phyloP scores from a whole-genome alignment of 2,329 filamentous ascomycete species.

The Pleomassaria siparia region DNA sequence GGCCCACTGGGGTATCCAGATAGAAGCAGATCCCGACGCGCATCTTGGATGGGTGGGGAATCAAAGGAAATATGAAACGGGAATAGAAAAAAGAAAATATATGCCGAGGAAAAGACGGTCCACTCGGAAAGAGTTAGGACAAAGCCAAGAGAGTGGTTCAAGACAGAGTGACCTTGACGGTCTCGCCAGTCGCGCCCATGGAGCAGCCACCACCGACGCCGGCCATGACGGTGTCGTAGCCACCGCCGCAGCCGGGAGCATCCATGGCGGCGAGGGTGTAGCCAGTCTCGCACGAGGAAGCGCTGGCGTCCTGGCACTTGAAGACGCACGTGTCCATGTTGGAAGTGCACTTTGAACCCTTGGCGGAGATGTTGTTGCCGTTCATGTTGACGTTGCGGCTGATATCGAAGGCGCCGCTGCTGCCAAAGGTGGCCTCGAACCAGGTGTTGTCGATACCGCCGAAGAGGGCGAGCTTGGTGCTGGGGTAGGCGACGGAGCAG shows the following conservation, averaged over 20 bases:
- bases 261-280: constrained; percentile 46
- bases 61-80: constrained; percentile 9
- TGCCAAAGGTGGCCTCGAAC: constrained; percentile 48
- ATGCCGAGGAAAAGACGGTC: constrained; percentile 5
- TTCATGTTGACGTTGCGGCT: constrained; percentile 50
- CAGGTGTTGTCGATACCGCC: constrained; percentile 50
- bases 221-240: constrained; percentile 29
- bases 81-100: too few relatives aligned
- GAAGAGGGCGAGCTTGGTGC: constrained; percentile 34
- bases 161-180: constrained; percentile 27
- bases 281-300: constrained; percentile 38
- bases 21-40: constrained; percentile 7
- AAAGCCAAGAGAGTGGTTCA: neutral
- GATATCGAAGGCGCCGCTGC: constrained; percentile 45
- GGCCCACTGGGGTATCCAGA: neutral
- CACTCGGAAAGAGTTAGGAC: neutral
- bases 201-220: constrained; percentile 36
- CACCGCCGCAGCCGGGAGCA: constrained; percentile 27
- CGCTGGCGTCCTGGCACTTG: constrained; percentile 38
- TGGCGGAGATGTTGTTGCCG: constrained; percentile 44
- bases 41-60: constrained; percentile 4
- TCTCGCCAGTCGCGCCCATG: constrained; percentile 29
- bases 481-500: constrained; percentile 43
- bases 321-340: constrained; percentile 49
- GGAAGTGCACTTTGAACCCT: constrained; percentile 44